Base-by-base conservation (phyloP, 345 rosid species). In the Heritiera littoralis region DNA sequence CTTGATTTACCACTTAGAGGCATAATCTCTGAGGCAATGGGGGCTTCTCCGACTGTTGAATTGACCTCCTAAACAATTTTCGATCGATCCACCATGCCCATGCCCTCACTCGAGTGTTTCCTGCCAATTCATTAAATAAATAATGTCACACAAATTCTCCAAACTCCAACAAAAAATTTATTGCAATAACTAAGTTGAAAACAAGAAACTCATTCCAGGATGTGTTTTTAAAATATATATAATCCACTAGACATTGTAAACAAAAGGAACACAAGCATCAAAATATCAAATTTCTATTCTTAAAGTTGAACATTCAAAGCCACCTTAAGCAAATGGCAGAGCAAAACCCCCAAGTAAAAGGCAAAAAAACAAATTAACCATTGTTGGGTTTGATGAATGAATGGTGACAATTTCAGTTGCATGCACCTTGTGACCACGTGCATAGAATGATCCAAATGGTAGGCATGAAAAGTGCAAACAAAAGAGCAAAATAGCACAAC, bases 1-100 rank as follows among this genome's bases (percentile, higher is more conserved):
- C 49, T 38, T 11, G 32, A 55, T 73, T 72, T 73, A 73, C 76
- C 76, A 73, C n/a, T 55, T 55, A 35, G 38, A 35, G 3, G 76
- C 76, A 73, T 10, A 55, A 15, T 51, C 32, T 35, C 63, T 0
- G 63, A 54, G 54, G 63, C 15, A 72, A 72, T 35, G 45, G 30
- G 9, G 7, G 76, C 49, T 38, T 73, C 64, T 73, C 49, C 55
- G n/a, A 73, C 23, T 18, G 51, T 73, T 55, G 76, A 54, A 35
- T 35, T 55, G n/a, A 6, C 64, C 23, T 72, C 58, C 45, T 35
- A 54, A 63, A 72, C 48, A 54, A 54, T 58, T 72, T 54, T 63
- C 45, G 23, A 11, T 35, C 35, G 43, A 54, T 54, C 30, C 9
- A 20, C 13, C 32, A 54, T 73, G 51, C 51, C 41, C 67, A 13